Conservation (phyloP, 2,329 filamentous ascomycete genomes). For the Metarhizium sp. region DNA sequence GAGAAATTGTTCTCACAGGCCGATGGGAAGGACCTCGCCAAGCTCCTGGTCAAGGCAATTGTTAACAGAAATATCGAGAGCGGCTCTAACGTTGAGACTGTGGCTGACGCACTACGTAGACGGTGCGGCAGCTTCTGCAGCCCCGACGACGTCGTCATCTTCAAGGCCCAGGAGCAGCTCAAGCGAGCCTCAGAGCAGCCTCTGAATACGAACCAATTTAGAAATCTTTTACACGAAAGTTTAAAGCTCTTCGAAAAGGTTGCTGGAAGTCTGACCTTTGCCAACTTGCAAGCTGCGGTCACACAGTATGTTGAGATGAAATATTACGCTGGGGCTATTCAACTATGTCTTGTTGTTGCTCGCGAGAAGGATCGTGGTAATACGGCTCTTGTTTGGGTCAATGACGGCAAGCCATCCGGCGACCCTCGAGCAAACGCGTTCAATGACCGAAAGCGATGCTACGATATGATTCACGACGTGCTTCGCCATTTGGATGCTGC, state of each 20-base stretch:
- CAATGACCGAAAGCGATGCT: slow-evolving; percentile 66
- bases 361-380: slow-evolving; percentile 81
- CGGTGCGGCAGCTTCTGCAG: slow-evolving; percentile 97
- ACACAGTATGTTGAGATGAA: slow-evolving; percentile 70
- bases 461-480: slow-evolving; percentile 78
- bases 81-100: slow-evolving; percentile 93
- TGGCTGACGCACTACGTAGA: slow-evolving; percentile 85
- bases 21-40: slow-evolving; percentile 79
- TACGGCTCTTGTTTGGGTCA: slow-evolving; percentile 74
- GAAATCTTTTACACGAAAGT: slow-evolving; percentile 80
- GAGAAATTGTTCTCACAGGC: slow-evolving; percentile 75
- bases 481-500: slow-evolving; percentile 68
- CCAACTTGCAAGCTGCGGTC: slow-evolving; percentile 71
- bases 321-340: slow-evolving; percentile 91
- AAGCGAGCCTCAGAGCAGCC: slow-evolving; percentile 78
- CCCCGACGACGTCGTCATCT: slow-evolving; percentile 92
- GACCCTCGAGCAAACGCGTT: slow-evolving; percentile 64
- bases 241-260: slow-evolving; percentile 82
- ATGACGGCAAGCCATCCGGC: slow-evolving; percentile 64
- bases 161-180: slow-evolving; percentile 93
- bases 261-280: slow-evolving; percentile 68
- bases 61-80: slow-evolving; percentile 97
- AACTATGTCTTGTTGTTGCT: slow-evolving; percentile 75
- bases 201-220: slow-evolving; percentile 63
- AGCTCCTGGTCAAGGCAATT: slow-evolving; percentile 91